Percentiles rank a stretch among this genome's conserved stretches.
Evolutionary conservation across 2,329 filamentous ascomycete species (phyloP).

Genomic region (Lasiodiplodia sp.): DNA sequence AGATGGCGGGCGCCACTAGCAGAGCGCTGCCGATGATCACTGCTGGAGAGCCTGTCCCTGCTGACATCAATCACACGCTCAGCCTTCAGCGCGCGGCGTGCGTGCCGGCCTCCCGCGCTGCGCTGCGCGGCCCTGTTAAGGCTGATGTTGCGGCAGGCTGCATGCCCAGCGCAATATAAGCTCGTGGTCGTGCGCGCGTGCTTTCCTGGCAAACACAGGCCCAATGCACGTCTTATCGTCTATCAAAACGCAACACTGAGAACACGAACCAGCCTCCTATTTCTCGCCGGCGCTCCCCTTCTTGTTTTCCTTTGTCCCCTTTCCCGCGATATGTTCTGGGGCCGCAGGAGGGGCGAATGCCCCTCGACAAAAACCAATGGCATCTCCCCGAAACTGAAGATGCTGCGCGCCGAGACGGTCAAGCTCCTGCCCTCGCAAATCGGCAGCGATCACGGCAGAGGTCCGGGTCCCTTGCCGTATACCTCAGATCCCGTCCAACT

Average conservation of each 20-base stretch:
- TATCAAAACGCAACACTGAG: conserved; percentile 9
- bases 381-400: conserved; percentile 13
- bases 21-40: neutral
- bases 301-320: neutral
- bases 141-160: conserved; percentile 16
- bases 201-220: conserved; percentile 14
- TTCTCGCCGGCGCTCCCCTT: neutral
- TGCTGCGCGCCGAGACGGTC: conserved; percentile 21
- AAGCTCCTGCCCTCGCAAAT: conserved; percentile 29
- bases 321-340: conserved; percentile 10
- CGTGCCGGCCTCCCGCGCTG: neutral
- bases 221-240: conserved; percentile 17
- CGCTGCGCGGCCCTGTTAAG: conserved; percentile 10
- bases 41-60: conserved; percentile 10
- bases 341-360: neutral
- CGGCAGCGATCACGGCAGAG: conserved; percentile 4
- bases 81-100: neutral
- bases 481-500: conserved; percentile 37
- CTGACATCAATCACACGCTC: conserved; percentile 19
- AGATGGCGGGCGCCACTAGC: neutral
- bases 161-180: conserved; percentile 3
- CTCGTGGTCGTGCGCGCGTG: conserved; percentile 2
- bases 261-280: conserved; percentile 17
- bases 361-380: conserved; percentile 6
- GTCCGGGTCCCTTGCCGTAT: conserved; percentile 34